Base-by-base conservation (phyloP, 2,329 filamentous ascomycete genomes). In the Mycosphaerella arachidis region DNA sequence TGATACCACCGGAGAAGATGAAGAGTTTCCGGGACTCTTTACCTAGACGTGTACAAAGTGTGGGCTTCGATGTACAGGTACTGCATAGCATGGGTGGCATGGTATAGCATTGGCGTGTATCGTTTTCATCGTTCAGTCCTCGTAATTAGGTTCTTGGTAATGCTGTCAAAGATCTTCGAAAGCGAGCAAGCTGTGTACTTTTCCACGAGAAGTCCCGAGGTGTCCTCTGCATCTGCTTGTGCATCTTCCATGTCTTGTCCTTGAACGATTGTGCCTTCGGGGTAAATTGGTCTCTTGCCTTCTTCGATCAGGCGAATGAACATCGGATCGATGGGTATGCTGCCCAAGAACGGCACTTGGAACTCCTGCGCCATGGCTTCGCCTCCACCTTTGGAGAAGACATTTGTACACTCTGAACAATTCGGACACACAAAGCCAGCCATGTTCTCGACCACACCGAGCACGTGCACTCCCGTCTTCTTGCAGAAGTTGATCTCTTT, bases 381-480 rank as follows among this genome's bases (percentile, higher is more conserved):
- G 7, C 94, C 94, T 3, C 94, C 94, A 4, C 94, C 94, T 57
- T 90, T 92, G 55, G 88, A 91, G 74, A 99, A 99, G 55, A 97
- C 84, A 75, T 97, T 91, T 55, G 91, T 96, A 76, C 93, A 95
- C 73, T 97, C 92, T 54, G 82, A 82, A 70, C 84, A 87, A 62
- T 84, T 86, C 13, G 84, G 84, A 71, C 90, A 94, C n/a, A 94
- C 89, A 68, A 90, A 95, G 2, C 91, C 91, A 66, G 87, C 88
- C 94, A 99, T 97, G 73, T 99, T 99, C 78, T 99, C 94, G 50
- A 99, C 84, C 0, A 99, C 92, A 0, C 94, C 94, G 10, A 97
- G 79, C 37, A 95, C 86, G 1, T 82, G 81, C 53, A 96, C 87
- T 31, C 85, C 84, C 1, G 90, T 93, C 78, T 96, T 96, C 55